Percentiles rank a stretch among this genome's conserved stretches.
Conservation (phyloP, 331 rosid species). For the Phaseolus coccineus region DNA sequence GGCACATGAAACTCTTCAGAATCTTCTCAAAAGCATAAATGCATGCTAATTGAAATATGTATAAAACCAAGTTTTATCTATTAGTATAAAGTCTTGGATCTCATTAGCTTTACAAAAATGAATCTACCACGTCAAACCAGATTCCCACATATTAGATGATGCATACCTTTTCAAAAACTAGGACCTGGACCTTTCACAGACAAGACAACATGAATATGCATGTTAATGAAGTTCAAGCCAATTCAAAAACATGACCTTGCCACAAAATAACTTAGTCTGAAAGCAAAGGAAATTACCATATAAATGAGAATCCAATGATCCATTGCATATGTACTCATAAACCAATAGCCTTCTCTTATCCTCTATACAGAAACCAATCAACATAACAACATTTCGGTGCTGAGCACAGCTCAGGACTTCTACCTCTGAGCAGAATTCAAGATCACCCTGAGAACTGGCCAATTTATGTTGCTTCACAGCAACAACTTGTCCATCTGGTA, state of each 20-base stretch:
- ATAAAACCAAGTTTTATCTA: neutral
- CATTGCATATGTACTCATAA: constrained; percentile 87
- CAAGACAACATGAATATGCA: constrained; percentile 27
- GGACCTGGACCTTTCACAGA: neutral
- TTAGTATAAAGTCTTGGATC: neutral
- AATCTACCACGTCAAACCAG: constrained; percentile 13
- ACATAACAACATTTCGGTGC: constrained; percentile 92
- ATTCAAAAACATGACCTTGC: constrained; percentile 14
- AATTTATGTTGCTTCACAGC: constrained; percentile 95
- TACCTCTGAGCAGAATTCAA: constrained; percentile 87
- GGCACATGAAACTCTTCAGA: neutral
- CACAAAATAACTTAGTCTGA: neutral
- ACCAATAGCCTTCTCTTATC: constrained; percentile 82
- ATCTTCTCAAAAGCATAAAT: neutral
- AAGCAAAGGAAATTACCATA: constrained; percentile 64
- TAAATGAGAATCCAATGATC: constrained; percentile 83
- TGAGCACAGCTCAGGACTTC: constrained; percentile 95
- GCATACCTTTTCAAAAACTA: constrained; percentile 2
- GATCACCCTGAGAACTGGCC: constrained; percentile 93
- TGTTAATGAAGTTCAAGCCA: constrained; percentile 13
- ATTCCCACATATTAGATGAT: neutral
- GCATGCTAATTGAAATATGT: neutral
- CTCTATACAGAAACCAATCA: constrained; percentile 93
- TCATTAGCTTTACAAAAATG: constrained; percentile 2
- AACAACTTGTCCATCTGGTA: constrained; percentile 86